phyloP scores from a whole-genome alignment of 129 eudicot genomes.

The Heracleum sosnowskyi region DNA sequence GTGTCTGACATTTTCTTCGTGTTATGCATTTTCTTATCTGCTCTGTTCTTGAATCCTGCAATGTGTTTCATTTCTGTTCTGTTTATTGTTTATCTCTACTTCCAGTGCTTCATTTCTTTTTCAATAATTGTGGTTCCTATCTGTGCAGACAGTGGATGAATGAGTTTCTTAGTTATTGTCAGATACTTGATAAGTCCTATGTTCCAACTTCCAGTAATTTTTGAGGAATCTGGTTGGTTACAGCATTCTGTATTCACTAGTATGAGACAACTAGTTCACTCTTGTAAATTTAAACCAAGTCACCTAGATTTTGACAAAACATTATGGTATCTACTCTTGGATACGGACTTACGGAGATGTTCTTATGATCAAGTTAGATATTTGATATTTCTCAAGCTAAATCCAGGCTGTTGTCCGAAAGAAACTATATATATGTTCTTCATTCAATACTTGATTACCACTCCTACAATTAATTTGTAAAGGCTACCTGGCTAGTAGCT shows the following conservation, averaged over 20 bases:
- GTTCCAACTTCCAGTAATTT: neutral
- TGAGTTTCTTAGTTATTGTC: neutral
- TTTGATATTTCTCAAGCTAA: neutral
- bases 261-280: neutral
- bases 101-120: neutral
- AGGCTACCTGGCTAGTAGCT: neutral
- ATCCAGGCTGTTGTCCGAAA: neutral
- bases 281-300: neutral
- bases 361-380: neutral
- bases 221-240: neutral
- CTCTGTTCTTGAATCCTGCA: neutral
- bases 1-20: too few species aligned
- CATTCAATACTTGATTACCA: neutral
- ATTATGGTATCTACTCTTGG: neutral
- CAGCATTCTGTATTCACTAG: neutral
- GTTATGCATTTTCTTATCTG: neutral
- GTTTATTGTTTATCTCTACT: neutral
- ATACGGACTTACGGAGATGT: neutral
- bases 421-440: neutral
- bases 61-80: neutral
- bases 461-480: neutral
- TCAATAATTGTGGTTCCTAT: neutral
- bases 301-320: neutral
- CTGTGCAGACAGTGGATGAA: neutral
- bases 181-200: neutral